Evolutionary conservation across 495 filamentous ascomycete genomes (phyloP), one percentile per base, ranked within the genome.

Genomic region (Aspergillus incahuasiensis): DNA sequence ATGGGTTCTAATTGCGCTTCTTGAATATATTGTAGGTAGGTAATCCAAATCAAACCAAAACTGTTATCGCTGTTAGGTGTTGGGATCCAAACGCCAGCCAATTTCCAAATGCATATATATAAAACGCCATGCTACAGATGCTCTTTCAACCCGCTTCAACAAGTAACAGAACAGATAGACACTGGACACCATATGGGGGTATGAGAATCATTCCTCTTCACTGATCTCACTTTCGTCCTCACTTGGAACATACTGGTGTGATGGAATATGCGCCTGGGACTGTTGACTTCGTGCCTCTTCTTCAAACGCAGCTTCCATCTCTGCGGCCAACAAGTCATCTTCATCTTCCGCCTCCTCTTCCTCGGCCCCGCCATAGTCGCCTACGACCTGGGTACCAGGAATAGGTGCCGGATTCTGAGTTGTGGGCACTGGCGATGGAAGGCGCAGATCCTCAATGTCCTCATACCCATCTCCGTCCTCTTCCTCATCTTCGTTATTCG

Each of bases 221-320:
- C 75, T 79, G 21, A 79, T 71, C 56, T 79, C 75, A 43, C 75
- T 79, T 57, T 79, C 75, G 55, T 79, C 75, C 20, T 77, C 74
- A 56, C 74, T 77, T 18, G 63, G 56, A 24, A 71, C 62, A 53
- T 73, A 77, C 25, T 68, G 67, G 21, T 66, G 59, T n/a, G 63
- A 61, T 1, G 60, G 35, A 3, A 48, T 35, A 4, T 50, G 55
- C n/a, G 60, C 55, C 42, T 74, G 68, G 21, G 70, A 69, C 18
- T 69, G 67, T 20, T 70, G 69, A 18, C 56, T 70, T 16, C 65
- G 63, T 7, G 72, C 69, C 48, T 74, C 66, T 48, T 75, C 64
- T 62, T 75, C 75, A 58, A 79, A 76, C 2, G 74, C 75, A 0
- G 75, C 75, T 53, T 79, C 75, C 74, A 79, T 75, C 53, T 79